A percentile compares a stretch with the other conserved stretches of the same genome.
Conservation (phyloP, 1,284 basidiomycete species). For the Trichosporon ovoides region DNA sequence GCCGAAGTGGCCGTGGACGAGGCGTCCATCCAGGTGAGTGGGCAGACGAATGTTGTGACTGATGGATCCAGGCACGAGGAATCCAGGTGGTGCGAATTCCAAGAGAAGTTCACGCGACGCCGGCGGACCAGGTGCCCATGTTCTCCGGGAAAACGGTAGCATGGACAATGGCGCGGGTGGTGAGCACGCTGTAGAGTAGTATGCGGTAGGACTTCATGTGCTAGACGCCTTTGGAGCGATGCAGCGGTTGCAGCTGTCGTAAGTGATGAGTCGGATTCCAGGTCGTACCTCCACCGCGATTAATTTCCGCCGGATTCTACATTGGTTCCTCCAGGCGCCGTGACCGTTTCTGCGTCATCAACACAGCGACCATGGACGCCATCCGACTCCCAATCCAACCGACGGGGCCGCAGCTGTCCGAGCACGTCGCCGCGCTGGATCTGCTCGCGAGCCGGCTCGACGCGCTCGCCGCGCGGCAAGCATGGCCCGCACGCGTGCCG, state of each 20-base stretch:
- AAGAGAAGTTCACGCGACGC: conserved; percentile 15
- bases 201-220: not conserved
- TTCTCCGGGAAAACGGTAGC: conserved; percentile 39
- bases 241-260: too few species aligned
- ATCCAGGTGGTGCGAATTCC: conserved; percentile 38
- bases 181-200: conserved; percentile 1
- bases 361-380: not conserved
- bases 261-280: too few species aligned
- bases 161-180: conserved; percentile 40
- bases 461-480: conserved; percentile 20
- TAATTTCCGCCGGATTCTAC: not conserved
- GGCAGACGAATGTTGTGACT: not conserved
- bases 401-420: conserved; percentile 22
- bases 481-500: conserved; percentile 31
- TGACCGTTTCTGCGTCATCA: not conserved
- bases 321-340: not conserved
- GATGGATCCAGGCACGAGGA: conserved; percentile 28
- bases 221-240: not conserved
- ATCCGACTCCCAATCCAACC: conserved; percentile 29
- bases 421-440: conserved; percentile 32
- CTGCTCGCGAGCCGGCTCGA: conserved; percentile 28
- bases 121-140: conserved; percentile 25
- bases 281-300: not conserved
- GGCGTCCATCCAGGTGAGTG: conserved; percentile 58
- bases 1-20: conserved; percentile 61